These are phyloP conservation scores for Wickerhamiella kurtzmanii DNA, from an alignment of 805 yeast species.

Conservation along the genomic window DNA sequence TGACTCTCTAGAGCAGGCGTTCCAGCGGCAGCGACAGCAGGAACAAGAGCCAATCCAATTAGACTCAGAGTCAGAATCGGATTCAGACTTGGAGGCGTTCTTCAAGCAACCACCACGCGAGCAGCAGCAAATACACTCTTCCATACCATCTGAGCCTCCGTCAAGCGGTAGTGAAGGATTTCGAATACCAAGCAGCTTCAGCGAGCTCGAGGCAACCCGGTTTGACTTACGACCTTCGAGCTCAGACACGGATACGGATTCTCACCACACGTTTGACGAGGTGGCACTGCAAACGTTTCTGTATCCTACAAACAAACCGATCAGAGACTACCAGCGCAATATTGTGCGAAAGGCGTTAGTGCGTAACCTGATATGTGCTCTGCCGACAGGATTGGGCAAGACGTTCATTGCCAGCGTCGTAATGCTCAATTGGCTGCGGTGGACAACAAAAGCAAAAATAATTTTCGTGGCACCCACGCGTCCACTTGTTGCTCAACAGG, in stretches of 20 bases:
- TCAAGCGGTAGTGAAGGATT: too few species aligned
- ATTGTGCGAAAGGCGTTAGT: conserved; percentile 62
- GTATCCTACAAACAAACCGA: conserved; percentile 75
- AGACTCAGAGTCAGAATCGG: neutral
- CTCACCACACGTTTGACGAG: conserved; percentile 32
- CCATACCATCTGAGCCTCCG: neutral
- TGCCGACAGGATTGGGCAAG: conserved; percentile 96
- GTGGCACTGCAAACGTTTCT: conserved; percentile 37
- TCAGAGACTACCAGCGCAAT: conserved; percentile 78
- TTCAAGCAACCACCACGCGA: too few species aligned
- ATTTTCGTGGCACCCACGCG: conserved; percentile 95
- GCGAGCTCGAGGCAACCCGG: conserved; percentile 1
- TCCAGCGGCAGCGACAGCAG: neutral
- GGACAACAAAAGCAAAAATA: conserved; percentile 71
- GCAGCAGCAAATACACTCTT: too few species aligned
- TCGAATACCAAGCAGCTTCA: neutral
- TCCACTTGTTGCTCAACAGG: conserved; percentile 93
- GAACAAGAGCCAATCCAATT: neutral
- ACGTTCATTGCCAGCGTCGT: conserved; percentile 92
- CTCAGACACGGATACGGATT: neutral
- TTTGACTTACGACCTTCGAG: neutral
- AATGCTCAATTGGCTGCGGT: conserved; percentile 75
- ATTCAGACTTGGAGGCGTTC: neutral
- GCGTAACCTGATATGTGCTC: conserved; percentile 68
- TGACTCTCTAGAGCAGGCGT: neutral